Percentiles rank a stretch among this genome's conserved stretches.
phyloP scores from a whole-genome alignment of 2,329 filamentous ascomycete species.

The Penicillium thymicola region DNA sequence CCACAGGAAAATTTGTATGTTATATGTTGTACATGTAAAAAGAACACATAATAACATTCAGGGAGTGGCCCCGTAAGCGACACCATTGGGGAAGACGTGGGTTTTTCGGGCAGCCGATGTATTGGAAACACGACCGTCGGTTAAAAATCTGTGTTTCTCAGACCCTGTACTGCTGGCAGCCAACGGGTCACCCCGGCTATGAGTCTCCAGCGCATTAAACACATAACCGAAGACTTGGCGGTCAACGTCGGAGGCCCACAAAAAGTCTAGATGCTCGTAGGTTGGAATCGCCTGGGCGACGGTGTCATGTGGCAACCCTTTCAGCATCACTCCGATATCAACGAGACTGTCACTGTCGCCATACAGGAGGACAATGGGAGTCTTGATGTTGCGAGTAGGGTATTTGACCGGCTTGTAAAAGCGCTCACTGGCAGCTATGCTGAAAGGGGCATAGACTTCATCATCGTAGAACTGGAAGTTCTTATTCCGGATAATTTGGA shows the following conservation, averaged over 20 bases:
- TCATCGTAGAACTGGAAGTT: slow-evolving; percentile 99
- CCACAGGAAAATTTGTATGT: not conserved
- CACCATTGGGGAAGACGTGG: not conserved
- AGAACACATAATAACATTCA: not conserved
- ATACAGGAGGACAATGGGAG: slow-evolving; percentile 88
- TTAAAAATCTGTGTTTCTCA: not conserved
- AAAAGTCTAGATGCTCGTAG: slow-evolving; percentile 94
- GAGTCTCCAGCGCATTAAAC: slow-evolving; percentile 79
- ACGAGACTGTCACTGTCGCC: slow-evolving; percentile 91
- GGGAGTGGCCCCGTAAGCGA: not conserved
- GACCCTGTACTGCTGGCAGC: not conserved
- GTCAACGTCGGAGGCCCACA: slow-evolving; percentile 88
- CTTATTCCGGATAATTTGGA: slow-evolving; percentile 95
- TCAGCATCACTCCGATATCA: slow-evolving; percentile 88
- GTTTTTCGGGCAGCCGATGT: slow-evolving; percentile 10
- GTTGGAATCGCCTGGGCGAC: slow-evolving; percentile 82
- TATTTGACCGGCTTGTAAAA: slow-evolving; percentile 97
- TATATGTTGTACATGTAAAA: not conserved
- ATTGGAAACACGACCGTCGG: slow-evolving; percentile 14
- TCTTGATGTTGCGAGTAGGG: slow-evolving; percentile 94
- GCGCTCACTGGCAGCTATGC: slow-evolving; percentile 67
- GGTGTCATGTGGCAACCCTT: slow-evolving; percentile 79
- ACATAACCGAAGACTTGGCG: slow-evolving; percentile 85
- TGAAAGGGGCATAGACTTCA: slow-evolving; percentile 75
- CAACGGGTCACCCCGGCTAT: slow-evolving; percentile 23